Percentiles rank a stretch among this genome's conserved stretches.
These are phyloP conservation scores for Pichia sp. DNA, from an alignment of 1,139 yeast genomes.

Conservation along the genomic window DNA sequence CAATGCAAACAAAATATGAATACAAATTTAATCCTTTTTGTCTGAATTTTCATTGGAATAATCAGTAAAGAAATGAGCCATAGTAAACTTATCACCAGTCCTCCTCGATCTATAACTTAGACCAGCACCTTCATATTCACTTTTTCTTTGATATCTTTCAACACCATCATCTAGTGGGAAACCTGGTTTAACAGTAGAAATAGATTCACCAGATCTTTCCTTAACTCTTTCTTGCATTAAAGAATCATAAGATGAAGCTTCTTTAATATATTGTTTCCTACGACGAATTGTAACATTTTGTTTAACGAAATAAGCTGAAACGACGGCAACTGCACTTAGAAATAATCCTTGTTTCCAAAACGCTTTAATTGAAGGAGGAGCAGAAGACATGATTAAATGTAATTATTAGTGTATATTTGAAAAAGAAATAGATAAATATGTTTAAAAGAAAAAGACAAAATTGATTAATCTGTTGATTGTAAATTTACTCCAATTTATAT, in stretches of 20 bases:
- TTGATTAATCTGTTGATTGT: too few relatives aligned
- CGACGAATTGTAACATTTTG: conserved; percentile 32
- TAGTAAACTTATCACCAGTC: conserved; percentile 36
- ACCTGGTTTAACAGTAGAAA: conserved; percentile 38
- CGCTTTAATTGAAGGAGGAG: conserved; percentile 24
- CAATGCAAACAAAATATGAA: too few relatives aligned
- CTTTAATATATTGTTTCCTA: conserved; percentile 29
- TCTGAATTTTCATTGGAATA: conserved; percentile 12
- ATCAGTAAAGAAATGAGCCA: conserved; percentile 16
- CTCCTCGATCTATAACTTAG: conserved; percentile 46
- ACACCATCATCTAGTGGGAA: conserved; percentile 32
- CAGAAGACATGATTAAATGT: conserved; percentile 11
- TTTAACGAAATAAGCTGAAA: conserved; percentile 30
- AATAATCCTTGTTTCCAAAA: conserved; percentile 30
- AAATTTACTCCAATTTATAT: too few relatives aligned
- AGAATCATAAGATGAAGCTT: conserved; percentile 28
- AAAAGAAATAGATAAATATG: background rate
- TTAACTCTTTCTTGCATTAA: conserved; percentile 22
- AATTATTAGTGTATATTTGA: background rate
- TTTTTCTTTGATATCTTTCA: conserved; percentile 37
- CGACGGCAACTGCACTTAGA: conserved; percentile 24
- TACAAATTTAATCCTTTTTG: background rate
- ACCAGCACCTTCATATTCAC: conserved; percentile 64
- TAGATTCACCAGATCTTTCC: conserved; percentile 21
- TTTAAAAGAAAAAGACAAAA: too few relatives aligned